phyloP scores from a whole-genome alignment of 1,139 yeast species.

The Tardiomyces depauwii region DNA sequence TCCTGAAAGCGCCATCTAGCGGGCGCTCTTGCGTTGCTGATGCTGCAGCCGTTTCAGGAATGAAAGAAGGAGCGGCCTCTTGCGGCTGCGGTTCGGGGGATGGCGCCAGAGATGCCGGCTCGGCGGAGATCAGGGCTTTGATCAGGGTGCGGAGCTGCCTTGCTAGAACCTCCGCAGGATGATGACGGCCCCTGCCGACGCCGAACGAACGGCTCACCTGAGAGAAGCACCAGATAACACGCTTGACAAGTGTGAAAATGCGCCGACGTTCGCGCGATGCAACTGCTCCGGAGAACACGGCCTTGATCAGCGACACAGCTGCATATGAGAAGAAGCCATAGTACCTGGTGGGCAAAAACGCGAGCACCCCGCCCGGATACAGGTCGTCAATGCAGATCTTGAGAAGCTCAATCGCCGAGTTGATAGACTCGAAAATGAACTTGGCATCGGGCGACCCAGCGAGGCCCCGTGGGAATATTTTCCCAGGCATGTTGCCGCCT shows the following conservation, averaged over 20 bases:
- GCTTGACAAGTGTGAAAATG: conserved; percentile 6
- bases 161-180: conserved; percentile 10
- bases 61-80: neutral
- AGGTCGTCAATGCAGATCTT: conserved; percentile 11
- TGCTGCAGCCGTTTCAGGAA: neutral
- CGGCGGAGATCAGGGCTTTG: conserved; percentile 8
- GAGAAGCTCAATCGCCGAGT: conserved; percentile 12
- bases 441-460: conserved; percentile 14
- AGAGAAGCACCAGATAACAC: conserved; percentile 6
- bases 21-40: neutral
- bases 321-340: conserved; percentile 15
- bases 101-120: conserved; percentile 5
- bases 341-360: conserved; percentile 14
- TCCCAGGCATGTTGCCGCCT: conserved; percentile 2
- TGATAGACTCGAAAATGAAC: conserved; percentile 14
- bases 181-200: conserved; percentile 7
- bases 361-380: conserved; percentile 12
- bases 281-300: conserved; percentile 8
- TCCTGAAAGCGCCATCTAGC: neutral
- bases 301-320: conserved; percentile 15
- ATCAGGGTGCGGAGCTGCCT: conserved; percentile 10
- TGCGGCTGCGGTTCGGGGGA: conserved; percentile 3
- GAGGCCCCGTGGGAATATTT: conserved; percentile 14
- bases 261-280: conserved; percentile 7
- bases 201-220: conserved; percentile 3